A percentile compares a stretch with the other conserved stretches of the same genome.
Evolutionary conservation across 768 basidiomycete genomes (phyloP).

Genomic region (Lactarius sp.): DNA sequence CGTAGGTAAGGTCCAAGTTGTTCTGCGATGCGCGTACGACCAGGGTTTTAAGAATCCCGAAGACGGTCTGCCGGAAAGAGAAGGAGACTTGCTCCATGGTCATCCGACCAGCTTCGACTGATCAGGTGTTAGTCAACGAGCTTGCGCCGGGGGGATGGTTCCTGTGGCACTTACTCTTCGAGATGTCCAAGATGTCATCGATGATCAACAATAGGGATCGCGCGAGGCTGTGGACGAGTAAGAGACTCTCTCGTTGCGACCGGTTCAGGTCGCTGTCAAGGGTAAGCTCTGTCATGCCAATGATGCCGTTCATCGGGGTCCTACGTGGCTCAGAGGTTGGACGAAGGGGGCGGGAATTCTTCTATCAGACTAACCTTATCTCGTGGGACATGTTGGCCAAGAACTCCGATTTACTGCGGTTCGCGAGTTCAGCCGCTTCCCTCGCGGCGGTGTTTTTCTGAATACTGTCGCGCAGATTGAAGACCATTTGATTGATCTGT

Average conservation of each 20-base stretch:
- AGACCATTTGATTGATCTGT: slow-evolving; percentile 99
- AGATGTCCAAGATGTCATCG: slow-evolving; percentile 99
- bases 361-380: slow-evolving; percentile 54
- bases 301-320: slow-evolving; percentile 99
- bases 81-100: slow-evolving; percentile 99
- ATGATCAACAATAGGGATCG: slow-evolving; percentile 92
- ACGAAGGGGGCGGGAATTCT: neutral
- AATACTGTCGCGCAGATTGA: slow-evolving; percentile 91
- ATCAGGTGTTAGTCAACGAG: slow-evolving; percentile 19
- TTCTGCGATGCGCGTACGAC: slow-evolving; percentile 97
- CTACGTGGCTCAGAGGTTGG: slow-evolving; percentile 37
- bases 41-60: slow-evolving; percentile 95
- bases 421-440: slow-evolving; percentile 97
- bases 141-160: neutral
- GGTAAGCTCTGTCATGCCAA: slow-evolving; percentile 99
- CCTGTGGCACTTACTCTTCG: slow-evolving; percentile 73
- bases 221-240: slow-evolving; percentile 93
- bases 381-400: slow-evolving; percentile 99
- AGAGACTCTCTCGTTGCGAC: slow-evolving; percentile 90
- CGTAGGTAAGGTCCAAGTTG: slow-evolving; percentile 92
- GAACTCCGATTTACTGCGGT: slow-evolving; percentile 95
- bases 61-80: slow-evolving; percentile 94
- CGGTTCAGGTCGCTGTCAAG: slow-evolving; percentile 94
- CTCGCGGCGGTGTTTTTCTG: slow-evolving; percentile 98
- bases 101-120: slow-evolving; percentile 99